Conservation (phyloP, 2,329 filamentous ascomycete genomes). For the Didymella segeticola region DNA sequence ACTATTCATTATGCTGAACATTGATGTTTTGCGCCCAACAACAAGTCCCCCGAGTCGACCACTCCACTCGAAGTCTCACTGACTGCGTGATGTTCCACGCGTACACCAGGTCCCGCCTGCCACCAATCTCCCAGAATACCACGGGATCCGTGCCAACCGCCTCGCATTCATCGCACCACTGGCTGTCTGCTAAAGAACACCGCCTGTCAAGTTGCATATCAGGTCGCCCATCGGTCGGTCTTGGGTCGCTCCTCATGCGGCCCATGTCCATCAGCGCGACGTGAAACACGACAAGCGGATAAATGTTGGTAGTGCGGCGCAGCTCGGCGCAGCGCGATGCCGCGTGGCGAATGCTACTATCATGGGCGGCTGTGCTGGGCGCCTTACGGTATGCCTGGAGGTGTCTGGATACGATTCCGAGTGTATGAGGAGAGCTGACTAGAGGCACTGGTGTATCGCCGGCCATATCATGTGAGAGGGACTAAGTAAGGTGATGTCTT, state of each 20-base stretch:
- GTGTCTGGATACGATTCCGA: not conserved
- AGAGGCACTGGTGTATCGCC: not conserved
- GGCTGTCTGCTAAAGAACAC: not conserved
- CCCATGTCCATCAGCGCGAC: slow-evolving; percentile 6
- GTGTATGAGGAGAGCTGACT: not conserved
- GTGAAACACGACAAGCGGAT: slow-evolving; percentile 3
- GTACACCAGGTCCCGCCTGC: not conserved
- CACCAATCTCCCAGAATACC: not conserved
- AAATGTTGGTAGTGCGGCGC: slow-evolving; percentile 16
- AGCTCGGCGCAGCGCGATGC: slow-evolving; percentile 16
- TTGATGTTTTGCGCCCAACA: no score
- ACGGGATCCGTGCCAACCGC: slow-evolving; percentile 5
- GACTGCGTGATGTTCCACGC: not conserved
- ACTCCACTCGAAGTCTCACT: no score
- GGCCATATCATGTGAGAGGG: no score
- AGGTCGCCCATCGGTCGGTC: slow-evolving; percentile 1
- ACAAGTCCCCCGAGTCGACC: no score
- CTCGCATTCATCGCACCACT: not conserved
- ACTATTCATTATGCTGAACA: no score
- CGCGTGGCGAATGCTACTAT: slow-evolving; percentile 6
- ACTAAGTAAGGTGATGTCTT: no score
- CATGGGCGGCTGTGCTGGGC: slow-evolving; percentile 9
- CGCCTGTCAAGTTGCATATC: slow-evolving; percentile 5
- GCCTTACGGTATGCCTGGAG: slow-evolving; percentile 16
- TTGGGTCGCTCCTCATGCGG: slow-evolving; percentile 5